Percentiles rank a stretch among this genome's conserved stretches.
These are phyloP conservation scores for Ailanthus altissimus DNA, from an alignment of 345 rosid species.

Conservation along the genomic window DNA sequence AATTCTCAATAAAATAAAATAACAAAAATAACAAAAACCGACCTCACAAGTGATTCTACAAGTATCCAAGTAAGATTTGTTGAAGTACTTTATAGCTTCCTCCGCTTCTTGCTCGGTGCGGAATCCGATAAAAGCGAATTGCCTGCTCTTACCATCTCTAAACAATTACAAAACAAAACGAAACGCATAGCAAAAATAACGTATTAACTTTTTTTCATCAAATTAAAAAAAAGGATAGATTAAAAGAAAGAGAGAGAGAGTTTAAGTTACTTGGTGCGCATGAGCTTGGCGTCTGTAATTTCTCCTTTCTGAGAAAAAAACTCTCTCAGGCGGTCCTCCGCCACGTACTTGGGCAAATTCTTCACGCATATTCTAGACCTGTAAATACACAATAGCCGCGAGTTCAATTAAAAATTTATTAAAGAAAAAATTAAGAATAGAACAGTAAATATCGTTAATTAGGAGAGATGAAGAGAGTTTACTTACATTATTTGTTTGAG, in stretches of 20 bases:
- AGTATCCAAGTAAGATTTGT: slow-evolving; percentile 66
- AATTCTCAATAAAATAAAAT: slow-evolving; percentile 4
- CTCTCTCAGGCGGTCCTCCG: slow-evolving; percentile 67
- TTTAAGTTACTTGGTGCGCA: slow-evolving; percentile 70
- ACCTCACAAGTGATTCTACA: slow-evolving; percentile 80
- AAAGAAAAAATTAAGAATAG: background rate
- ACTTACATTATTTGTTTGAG: background rate
- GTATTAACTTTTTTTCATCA: background rate
- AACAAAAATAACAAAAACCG: slow-evolving; percentile 9
- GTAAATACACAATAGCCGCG: background rate
- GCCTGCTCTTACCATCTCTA: slow-evolving; percentile 87
- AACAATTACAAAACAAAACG: background rate
- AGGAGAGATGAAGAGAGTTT: background rate
- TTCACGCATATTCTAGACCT: slow-evolving; percentile 92
- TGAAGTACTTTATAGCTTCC: slow-evolving; percentile 78
- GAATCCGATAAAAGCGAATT: slow-evolving; percentile 82
- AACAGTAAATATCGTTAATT: background rate
- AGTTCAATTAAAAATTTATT: background rate
- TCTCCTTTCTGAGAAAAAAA: slow-evolving; percentile 80
- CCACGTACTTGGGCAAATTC: slow-evolving; percentile 66
- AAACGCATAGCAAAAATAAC: too few relatives aligned
- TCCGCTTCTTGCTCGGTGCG: slow-evolving; percentile 72
- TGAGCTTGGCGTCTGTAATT: slow-evolving; percentile 70
- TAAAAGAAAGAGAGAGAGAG: background rate
- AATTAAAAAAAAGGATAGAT: background rate